Conservation (phyloP, 495 filamentous ascomycete genomes). For the Trichoderma reesei region DNA sequence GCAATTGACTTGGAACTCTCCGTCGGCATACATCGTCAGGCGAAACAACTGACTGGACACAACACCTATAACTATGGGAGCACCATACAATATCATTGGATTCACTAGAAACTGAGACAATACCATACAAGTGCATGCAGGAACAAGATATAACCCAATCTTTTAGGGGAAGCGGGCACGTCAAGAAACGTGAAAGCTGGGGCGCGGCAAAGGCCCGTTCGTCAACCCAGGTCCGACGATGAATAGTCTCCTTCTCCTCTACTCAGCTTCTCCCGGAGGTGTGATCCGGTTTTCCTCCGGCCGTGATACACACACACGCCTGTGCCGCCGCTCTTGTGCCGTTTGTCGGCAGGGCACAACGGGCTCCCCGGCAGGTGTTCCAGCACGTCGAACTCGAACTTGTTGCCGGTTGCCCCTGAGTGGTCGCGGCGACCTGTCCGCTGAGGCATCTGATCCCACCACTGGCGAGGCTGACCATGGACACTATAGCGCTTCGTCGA, state of each 20-base stretch:
- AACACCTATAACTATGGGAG: no score
- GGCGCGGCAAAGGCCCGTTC: not conserved
- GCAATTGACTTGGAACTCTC: not conserved
- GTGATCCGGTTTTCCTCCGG: conserved; percentile 11
- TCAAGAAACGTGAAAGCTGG: no score
- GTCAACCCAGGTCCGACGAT: not conserved
- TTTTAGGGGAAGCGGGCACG: no score
- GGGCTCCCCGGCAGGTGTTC: conserved; percentile 56
- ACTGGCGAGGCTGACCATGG: not conserved
- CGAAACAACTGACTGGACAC: not conserved
- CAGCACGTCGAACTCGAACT: conserved; percentile 48
- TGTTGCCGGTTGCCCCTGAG: not conserved
- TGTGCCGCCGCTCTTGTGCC: conserved; percentile 41
- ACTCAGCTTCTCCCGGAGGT: not conserved
- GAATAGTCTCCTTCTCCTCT: not conserved
- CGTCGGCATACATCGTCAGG: not conserved
- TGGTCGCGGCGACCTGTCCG: not conserved
- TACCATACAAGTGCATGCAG: no score
- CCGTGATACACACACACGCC: conserved; percentile 44
- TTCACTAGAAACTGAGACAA: no score
- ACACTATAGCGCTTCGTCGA: conserved; percentile 1
- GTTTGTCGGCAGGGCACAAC: conserved; percentile 50
- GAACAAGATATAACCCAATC: no score
- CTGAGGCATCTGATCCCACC: conserved; percentile 1
- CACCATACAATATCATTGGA: no score